phyloP scores from a whole-genome alignment of 139 green algal genomes.

The Coelastrella sp. region DNA sequence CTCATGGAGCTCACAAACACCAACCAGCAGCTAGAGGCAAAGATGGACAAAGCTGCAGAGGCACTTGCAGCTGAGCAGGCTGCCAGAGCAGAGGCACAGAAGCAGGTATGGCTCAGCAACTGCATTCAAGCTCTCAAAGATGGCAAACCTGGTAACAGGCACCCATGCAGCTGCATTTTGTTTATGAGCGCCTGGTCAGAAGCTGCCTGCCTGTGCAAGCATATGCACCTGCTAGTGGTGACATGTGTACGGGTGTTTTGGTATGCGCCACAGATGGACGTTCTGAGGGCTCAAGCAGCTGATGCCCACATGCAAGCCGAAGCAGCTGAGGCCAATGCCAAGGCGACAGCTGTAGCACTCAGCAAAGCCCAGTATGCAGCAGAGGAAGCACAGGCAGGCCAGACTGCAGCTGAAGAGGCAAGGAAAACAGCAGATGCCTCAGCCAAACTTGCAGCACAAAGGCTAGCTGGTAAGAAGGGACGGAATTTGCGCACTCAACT shows the following conservation, averaged over 20 bases:
- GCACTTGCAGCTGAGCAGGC: constrained; percentile 17
- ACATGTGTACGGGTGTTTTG: too few species aligned
- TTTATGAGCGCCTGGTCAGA: not conserved
- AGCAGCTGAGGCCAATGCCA: constrained; percentile 5
- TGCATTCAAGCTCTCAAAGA: too few species aligned
- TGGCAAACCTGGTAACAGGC: not conserved
- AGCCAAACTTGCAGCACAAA: constrained; percentile 24
- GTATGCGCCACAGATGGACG: not conserved
- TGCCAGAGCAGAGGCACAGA: not conserved
- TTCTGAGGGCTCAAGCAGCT: not conserved
- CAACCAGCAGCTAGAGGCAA: constrained; percentile 6
- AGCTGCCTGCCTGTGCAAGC: too few species aligned
- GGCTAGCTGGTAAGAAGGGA: not conserved
- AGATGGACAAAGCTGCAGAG: not conserved
- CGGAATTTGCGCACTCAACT: too few species aligned
- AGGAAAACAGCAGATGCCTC: constrained; percentile 13
- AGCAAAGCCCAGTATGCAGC: not conserved
- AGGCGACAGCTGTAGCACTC: not conserved
- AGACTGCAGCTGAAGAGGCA: constrained; percentile 16
- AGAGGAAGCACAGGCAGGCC: not conserved
- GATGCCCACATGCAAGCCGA: not conserved
- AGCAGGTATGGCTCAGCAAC: constrained; percentile 5
- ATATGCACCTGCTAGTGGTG: too few species aligned
- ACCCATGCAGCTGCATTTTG: not conserved
- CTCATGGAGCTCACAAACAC: constrained; percentile 3